Base-by-base conservation (phyloP, 106 monocot genomes). In the Phalaenopsis equestris region DNA sequence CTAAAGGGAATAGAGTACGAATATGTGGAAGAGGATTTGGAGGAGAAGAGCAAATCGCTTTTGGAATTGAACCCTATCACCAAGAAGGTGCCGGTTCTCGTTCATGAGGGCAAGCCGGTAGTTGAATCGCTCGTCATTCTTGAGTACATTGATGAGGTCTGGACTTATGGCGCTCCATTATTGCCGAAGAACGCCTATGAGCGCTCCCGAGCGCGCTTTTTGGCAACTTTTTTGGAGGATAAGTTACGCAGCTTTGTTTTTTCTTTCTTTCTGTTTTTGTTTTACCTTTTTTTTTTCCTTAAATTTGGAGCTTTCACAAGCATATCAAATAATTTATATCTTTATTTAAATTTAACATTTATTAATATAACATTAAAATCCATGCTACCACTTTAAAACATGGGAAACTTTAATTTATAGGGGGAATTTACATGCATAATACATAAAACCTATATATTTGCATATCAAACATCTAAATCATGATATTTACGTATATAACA, bases 1-100 rank as follows among this genome's bases (percentile, higher is more conserved):
- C 79, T 88, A 36, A 88, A 85, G 78, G 85, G 87, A 11, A 68
- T 88, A 18, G 14, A 57, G 21, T 88, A 88, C n/a, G 88, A 88
- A 55, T 88, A 83, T 65, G 37, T 83, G 14, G 83, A 85, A 37
- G 88, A 82, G 41, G 88, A 88, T 41, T 83, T 88, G 11, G n/a
- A 72, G 30, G 80, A 80, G 52, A 83, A 86, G 83, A 86, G 86
- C 46, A 65, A 73, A 4, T 48, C 8, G n/a, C 81, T 81, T 15
- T 55, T 81, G 10, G 19, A 75, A 9, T 24, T n/a, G 36, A 81
- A 81, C 24, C 81, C 81, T 4, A 65, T 75, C 46, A 45, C 42
- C 36, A 77, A 77, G 49, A 16, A 77, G 11, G 49, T 82, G 5
- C 82, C 82, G 0, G 77, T 77, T 19, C 67, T 82, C 4, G 67